A percentile compares a stretch with the other conserved stretches of the same genome.
Evolutionary conservation across 1,284 basidiomycete genomes (phyloP).

Genomic region (Heterobasidion parviporum): DNA sequence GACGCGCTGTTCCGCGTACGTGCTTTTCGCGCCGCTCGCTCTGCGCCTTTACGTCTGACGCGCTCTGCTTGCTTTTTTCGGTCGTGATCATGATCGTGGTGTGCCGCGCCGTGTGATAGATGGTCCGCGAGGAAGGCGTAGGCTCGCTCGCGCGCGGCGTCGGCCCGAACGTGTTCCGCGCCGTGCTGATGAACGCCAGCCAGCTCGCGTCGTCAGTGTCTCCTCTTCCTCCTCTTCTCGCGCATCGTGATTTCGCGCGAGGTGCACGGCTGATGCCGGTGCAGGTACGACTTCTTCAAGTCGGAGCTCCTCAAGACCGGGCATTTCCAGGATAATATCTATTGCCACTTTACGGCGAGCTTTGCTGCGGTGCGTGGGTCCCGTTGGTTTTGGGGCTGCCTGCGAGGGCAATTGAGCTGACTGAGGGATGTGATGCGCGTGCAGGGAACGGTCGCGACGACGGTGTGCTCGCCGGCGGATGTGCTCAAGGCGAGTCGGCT

Average conservation of each 20-base stretch:
- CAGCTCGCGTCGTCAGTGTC: slow-evolving; percentile 75
- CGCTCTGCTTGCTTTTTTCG: background rate
- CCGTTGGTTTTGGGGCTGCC: background rate
- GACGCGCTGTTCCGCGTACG: slow-evolving; percentile 76
- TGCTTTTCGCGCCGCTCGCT: slow-evolving; percentile 8
- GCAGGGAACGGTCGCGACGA: slow-evolving; percentile 86
- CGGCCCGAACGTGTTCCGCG: slow-evolving; percentile 80
- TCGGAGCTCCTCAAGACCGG: slow-evolving; percentile 60
- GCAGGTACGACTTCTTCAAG: slow-evolving; percentile 88
- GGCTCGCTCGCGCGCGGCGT: slow-evolving; percentile 74
- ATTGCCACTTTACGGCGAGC: slow-evolving; percentile 77
- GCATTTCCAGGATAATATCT: slow-evolving; percentile 75
- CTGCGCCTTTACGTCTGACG: background rate
- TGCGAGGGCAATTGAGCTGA: no score
- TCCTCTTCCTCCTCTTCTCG: background rate
- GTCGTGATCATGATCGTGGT: background rate
- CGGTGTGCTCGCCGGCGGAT: slow-evolving; percentile 90
- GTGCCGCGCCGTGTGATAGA: slow-evolving; percentile 30
- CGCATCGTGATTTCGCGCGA: background rate
- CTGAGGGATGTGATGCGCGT: background rate
- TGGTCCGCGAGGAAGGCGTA: slow-evolving; percentile 78
- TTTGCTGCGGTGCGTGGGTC: slow-evolving; percentile 63
- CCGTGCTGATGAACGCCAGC: slow-evolving; percentile 85
- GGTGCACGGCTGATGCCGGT: background rate
- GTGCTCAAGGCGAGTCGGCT: slow-evolving; percentile 63